Evolutionary conservation across 1,284 basidiomycete genomes (phyloP).

Genomic region (Leccinum holopus): DNA sequence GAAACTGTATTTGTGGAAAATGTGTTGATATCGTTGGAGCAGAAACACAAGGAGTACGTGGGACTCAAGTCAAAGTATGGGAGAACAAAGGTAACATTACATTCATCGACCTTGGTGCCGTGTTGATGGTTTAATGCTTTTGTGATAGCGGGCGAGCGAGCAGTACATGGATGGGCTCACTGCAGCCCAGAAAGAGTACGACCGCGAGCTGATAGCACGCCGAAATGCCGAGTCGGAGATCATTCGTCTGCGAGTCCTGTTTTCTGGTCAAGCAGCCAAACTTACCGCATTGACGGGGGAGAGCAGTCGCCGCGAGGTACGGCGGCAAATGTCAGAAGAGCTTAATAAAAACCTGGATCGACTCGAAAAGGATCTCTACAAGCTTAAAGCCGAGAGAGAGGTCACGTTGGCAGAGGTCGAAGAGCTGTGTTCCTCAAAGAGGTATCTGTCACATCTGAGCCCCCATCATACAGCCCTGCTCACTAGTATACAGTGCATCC

Average conservation of each 20-base stretch:
- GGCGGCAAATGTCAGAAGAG: constrained; percentile 79
- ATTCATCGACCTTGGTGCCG: neutral
- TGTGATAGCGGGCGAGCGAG: constrained; percentile 74
- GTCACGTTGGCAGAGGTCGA: constrained; percentile 92
- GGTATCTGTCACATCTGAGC: constrained; percentile 40
- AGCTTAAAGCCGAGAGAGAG: constrained; percentile 86
- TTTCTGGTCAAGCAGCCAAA: constrained; percentile 88
- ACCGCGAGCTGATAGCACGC: constrained; percentile 82
- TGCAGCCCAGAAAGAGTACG: constrained; percentile 92
- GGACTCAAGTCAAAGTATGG: constrained; percentile 80
- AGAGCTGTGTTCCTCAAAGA: constrained; percentile 75
- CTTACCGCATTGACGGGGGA: constrained; percentile 83
- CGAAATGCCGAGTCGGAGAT: constrained; percentile 93
- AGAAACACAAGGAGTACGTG: constrained; percentile 60
- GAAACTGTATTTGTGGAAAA: constrained; percentile 75
- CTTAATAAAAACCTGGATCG: constrained; percentile 73
- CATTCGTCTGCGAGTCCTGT: constrained; percentile 75
- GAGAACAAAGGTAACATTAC: constrained; percentile 69
- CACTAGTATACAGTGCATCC: constrained; percentile 23
- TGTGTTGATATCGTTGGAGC: constrained; percentile 69
- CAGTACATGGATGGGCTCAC: constrained; percentile 91
- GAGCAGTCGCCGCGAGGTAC: constrained; percentile 71
- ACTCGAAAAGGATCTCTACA: constrained; percentile 85
- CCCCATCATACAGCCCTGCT: constrained; percentile 19
- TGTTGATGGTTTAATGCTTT: constrained; percentile 6